These are phyloP conservation scores for Anaeromyces robustus DNA, from an alignment of 192 early-diverging fungal genomes.

Conservation along the genomic window DNA sequence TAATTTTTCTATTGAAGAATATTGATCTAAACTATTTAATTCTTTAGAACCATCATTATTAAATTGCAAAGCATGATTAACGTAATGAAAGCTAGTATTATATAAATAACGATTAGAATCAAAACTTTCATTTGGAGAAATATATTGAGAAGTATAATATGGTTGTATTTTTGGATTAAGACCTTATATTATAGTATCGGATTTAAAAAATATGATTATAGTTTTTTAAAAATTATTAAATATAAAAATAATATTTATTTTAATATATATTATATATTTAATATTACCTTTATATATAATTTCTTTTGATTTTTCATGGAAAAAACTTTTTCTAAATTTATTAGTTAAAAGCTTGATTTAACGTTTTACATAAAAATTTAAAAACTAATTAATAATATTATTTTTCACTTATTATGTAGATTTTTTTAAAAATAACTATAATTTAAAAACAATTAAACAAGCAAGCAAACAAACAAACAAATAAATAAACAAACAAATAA, in stretches of 20 bases:
- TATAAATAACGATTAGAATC: not conserved
- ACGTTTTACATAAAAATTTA: too few relatives aligned
- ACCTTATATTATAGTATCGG: not conserved
- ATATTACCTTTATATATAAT: not conserved
- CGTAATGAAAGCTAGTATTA: not conserved
- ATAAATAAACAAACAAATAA: too few relatives aligned
- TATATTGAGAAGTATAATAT: not conserved
- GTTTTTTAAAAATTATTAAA: too few relatives aligned
- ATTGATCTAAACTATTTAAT: not conserved
- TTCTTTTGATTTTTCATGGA: not conserved
- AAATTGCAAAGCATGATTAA: not conserved
- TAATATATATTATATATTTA: not conserved
- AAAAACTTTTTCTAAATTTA: not conserved
- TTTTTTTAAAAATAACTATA: too few relatives aligned
- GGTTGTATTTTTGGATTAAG: not conserved
- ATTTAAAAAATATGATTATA: too few relatives aligned
- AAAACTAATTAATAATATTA: too few relatives aligned
- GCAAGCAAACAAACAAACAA: too few relatives aligned
- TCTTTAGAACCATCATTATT: not conserved
- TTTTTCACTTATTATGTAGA: too few relatives aligned
- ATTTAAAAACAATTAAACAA: too few relatives aligned
- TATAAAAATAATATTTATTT: too few relatives aligned
- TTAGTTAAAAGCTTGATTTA: not conserved
- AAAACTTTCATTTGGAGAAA: not conserved
- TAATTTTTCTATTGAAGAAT: not conserved